Base-by-base conservation (phyloP, 768 basidiomycete genomes). In the Termitomyces sp. region DNA sequence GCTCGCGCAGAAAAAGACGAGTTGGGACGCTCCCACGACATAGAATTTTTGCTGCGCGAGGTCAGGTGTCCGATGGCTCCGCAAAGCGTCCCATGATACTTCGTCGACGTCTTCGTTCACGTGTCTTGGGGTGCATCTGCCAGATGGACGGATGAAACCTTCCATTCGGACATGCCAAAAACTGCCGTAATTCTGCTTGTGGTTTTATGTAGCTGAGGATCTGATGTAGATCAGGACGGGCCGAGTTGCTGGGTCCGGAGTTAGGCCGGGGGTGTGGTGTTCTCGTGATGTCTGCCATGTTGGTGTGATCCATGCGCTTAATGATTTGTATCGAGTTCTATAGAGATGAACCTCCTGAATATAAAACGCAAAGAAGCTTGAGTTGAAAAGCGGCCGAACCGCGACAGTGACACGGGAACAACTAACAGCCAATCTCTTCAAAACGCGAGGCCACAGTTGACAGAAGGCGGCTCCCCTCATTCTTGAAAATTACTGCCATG, bases 401-500 rank as follows among this genome's bases (percentile, higher is more conserved):
- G 68, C 66, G 72, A 73, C 68, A 72, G 59, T 67, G 72, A 69
- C 73, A 73, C 73, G 72, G 69, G 72, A 70, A 70, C 71, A 77
- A 72, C 71, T 75, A 74, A 73, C 72, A 75, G 57, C 55, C 68
- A 65, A 63, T 66, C 64, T 65, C 67, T 62, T 73, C 70, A 74
- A 73, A 75, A 73, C 66, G 68, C 61, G 56, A 59, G 60, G 57
- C 62, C 66, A 64, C 62, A 53, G 56, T 49, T 64, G 56, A 55
- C 64, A 60, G 60, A 62, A 66, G 65, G 55, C 31, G 22, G 49
- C 20, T 61, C 68, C 68, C 70, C 68, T 65, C 71, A 63, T 67
- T 66, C 48, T 13, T 33, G 18, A 66, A 66, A 65, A 60, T 66
- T 67, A 62, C 65, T 62, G 68, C 66, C n/a, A 89, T 89, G 88